These are phyloP conservation scores for Ogataea methylovora DNA, from an alignment of 805 yeast species.

Conservation along the genomic window DNA sequence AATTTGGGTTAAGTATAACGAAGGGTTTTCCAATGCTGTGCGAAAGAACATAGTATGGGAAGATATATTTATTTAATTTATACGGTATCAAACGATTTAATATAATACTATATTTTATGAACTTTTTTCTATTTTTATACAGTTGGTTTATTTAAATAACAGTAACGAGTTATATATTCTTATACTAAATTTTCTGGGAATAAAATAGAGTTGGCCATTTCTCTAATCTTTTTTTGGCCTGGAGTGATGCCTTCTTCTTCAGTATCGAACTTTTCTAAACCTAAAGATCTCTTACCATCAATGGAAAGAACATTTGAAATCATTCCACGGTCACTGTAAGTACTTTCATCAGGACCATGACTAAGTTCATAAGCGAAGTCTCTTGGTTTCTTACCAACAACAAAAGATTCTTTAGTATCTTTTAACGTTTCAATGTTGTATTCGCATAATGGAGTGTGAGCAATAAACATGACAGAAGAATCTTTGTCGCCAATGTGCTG, in stretches of 20 bases:
- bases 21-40: conserved; percentile 90
- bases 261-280: conserved; percentile 19
- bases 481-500: conserved; percentile 26
- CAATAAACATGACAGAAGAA: conserved; percentile 32
- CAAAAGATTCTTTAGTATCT: conserved; percentile 4
- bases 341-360: conserved; percentile 6
- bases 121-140: no score
- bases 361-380: conserved; percentile 6
- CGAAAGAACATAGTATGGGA: conserved; percentile 76
- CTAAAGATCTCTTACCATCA: conserved; percentile 21
- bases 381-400: conserved; percentile 1
- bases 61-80: conserved; percentile 38
- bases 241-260: conserved; percentile 15
- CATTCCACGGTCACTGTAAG: conserved; percentile 6
- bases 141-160: no score
- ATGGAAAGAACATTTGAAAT: conserved; percentile 3
- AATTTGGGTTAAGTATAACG: conserved; percentile 86
- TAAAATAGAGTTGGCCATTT: no score
- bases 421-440: conserved; percentile 7
- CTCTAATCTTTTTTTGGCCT: conserved; percentile 21
- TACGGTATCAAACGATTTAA: no score
- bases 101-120: no score
- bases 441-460: conserved; percentile 26
- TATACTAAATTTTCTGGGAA: no score
- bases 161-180: no score